Base-by-base conservation (phyloP, 2,329 filamentous ascomycete genomes). In the Rhynchosporium graminicola region DNA sequence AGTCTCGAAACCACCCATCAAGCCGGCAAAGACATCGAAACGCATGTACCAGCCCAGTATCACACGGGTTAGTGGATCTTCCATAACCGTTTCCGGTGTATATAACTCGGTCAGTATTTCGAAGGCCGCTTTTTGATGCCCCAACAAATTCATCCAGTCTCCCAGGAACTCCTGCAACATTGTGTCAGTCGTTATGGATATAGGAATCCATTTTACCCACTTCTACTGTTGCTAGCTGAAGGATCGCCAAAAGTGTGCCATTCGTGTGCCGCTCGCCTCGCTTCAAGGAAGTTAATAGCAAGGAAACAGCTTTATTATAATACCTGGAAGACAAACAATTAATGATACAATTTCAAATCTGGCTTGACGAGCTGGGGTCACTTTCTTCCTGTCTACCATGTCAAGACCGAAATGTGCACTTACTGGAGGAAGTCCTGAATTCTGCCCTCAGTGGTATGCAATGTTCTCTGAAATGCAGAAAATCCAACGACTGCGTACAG, bases 151-250 rank as follows among this genome's bases (percentile, higher is more conserved):
- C 59, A 96, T 86, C 92, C 92, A 98, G 74, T 99, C 95, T 12
- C 95, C 95, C 51, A 98, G 82, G 71, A 92, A 96, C 77, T 98
- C 95, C 92, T 97, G 47, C 26, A 12, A n/a, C 47, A 12, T 61
- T 43, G 56, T 50, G 29, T 56, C 28, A 26, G 48, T 6, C 1
- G 33, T 13, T 51, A 15, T 2, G 13, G 3, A 15, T 5, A n/a
- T 1, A 6, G 26, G 47, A 31, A 8, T 6, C 3, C 47, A 6
- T 2, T 56, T 20, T 3, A 36, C 79, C 72, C 80, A 96, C 92
- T 84, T 99, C 95, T 61, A 97, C 95, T 3, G 91, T 96, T 60
- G 93, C 92, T 56, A 98, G 83, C 71, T 98, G 93, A 47, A 99
- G 78, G 26, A 98, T 93, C 0, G 94, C 96, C 63, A 97, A 75